Conservation (phyloP, 306 rosid species). For the Cucurbita argyrosperma region DNA sequence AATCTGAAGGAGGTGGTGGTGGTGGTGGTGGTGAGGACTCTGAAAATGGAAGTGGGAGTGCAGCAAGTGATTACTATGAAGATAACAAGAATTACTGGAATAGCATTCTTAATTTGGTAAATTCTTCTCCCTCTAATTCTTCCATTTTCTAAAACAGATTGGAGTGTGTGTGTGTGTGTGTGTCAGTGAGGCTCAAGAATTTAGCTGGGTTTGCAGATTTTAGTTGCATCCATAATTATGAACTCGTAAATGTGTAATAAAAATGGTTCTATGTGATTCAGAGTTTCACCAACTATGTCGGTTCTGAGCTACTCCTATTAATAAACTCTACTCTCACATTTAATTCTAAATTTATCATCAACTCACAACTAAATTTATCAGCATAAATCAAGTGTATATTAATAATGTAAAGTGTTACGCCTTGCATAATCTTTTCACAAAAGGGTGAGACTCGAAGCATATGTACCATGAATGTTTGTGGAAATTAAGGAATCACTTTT, state of each 20-base stretch:
- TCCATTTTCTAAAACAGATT: slow-evolving; percentile 42
- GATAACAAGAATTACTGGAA: slow-evolving; percentile 92
- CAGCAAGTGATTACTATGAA: slow-evolving; percentile 36
- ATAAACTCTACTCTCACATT: background rate
- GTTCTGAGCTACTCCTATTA: background rate
- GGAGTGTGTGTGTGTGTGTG: background rate
- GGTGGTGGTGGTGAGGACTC: slow-evolving; percentile 49
- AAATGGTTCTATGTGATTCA: slow-evolving; percentile 9
- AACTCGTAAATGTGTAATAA: slow-evolving; percentile 10
- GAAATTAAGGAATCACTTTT: background rate
- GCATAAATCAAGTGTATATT: too few species aligned
- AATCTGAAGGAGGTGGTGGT: slow-evolving; percentile 48
- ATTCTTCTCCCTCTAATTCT: slow-evolving; percentile 72
- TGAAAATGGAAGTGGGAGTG: slow-evolving; percentile 20
- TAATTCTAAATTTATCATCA: background rate
- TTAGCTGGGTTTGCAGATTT: slow-evolving; percentile 6
- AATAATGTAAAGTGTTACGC: too few species aligned
- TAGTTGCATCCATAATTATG: slow-evolving; percentile 18
- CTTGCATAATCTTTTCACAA: background rate
- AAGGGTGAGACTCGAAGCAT: background rate
- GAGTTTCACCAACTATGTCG: background rate
- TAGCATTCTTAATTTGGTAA: slow-evolving; percentile 83
- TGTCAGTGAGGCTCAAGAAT: background rate
- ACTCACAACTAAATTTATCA: too few species aligned
- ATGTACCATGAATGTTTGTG: background rate